A percentile compares a stretch with the other conserved stretches of the same genome.
Conservation (phyloP, 2,329 filamentous ascomycete genomes). For the Hypoxylon sp. region DNA sequence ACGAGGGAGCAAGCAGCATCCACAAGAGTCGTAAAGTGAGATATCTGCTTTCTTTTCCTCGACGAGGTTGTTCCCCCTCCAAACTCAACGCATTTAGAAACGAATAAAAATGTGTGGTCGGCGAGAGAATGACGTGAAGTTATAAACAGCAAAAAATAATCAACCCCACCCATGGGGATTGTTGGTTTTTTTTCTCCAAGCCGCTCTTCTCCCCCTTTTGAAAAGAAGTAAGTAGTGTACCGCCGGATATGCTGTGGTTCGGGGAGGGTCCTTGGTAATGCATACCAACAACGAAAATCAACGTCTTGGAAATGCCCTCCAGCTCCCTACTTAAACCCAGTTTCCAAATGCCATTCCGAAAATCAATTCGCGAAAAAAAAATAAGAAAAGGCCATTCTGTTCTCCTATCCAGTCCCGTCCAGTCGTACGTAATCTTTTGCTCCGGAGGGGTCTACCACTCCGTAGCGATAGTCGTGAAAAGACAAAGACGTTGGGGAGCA, state of each 20-base stretch:
- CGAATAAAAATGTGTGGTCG: constrained; percentile 37
- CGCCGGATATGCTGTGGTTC: constrained; percentile 28
- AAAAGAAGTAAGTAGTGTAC: constrained; percentile 33
- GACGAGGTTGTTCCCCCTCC: constrained; percentile 30
- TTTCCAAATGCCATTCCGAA: constrained; percentile 30
- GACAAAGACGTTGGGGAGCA: constrained; percentile 43
- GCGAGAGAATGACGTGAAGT: constrained; percentile 44
- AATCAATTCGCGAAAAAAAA: constrained; percentile 41
- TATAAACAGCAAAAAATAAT: constrained; percentile 43
- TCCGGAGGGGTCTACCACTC: constrained; percentile 45
- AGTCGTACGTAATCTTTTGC: constrained; percentile 39
- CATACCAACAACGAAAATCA: constrained; percentile 34
- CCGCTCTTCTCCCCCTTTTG: constrained; percentile 34
- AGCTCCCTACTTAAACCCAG: constrained; percentile 33
- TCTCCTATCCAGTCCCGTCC: constrained; percentile 39
- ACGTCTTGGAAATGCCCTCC: constrained; percentile 29
- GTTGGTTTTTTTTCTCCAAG: constrained; percentile 36
- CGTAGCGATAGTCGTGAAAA: constrained; percentile 41
- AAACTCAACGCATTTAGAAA: constrained; percentile 42
- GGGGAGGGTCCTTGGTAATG: constrained; percentile 31
- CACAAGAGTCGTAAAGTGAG: constrained; percentile 46
- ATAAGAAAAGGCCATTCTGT: constrained; percentile 43
- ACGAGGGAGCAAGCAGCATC: constrained; percentile 36
- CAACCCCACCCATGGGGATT: constrained; percentile 23
- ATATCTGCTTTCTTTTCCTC: constrained; percentile 41